Evolutionary conservation across 1,284 basidiomycete species (phyloP), one percentile per base, ranked within the genome.

Genomic region (Apiotrichum gamsii): DNA sequence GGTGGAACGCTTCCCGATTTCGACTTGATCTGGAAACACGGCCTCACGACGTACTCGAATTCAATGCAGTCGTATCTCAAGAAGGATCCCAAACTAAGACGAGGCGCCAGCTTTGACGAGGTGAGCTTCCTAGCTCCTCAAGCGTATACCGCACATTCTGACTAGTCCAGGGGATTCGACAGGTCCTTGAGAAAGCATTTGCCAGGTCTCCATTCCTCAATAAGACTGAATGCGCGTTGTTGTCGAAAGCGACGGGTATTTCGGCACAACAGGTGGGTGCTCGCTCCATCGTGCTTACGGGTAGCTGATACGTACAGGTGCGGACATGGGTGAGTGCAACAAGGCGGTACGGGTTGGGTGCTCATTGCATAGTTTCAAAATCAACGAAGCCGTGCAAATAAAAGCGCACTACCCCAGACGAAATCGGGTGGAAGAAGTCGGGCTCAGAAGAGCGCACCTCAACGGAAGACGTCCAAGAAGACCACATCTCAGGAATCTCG

Each of bases 311-410:
- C 9, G 8, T n/a, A 11, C 43, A 66, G 64, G 59, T 64, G 36
- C 59, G 65, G 28, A 65, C 63, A 29, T 67, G 65, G 65, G 65
- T 67, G 54, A 34, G 64, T 25, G 16, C 11, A 15, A 21, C 38
- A 3, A 3, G 6, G 3, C n/a, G n/a, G n/a, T n/a, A n/a, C n/a
- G n/a, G n/a, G n/a, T n/a, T n/a, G n/a, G n/a, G n/a, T n/a, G n/a
- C n/a, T n/a, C n/a, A 15, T 13, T 23, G 19, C 8, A 2, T 24
- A 61, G 59, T 61, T 61, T 45, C 59, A 61, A 38, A 61, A 61
- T 45, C 45, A 42, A n/a, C 45, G 59, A 5, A 57, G 54, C 43
- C 39, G 59, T n/a, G n/a, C n/a, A n/a, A n/a, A n/a, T n/a, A n/a
- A n/a, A n/a, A n/a, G n/a, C n/a, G n/a, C n/a, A n/a, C n/a, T n/a